A percentile compares a stretch with the other conserved stretches of the same genome.
phyloP scores from a whole-genome alignment of 768 basidiomycete species.

The Amanita jacksonii region DNA sequence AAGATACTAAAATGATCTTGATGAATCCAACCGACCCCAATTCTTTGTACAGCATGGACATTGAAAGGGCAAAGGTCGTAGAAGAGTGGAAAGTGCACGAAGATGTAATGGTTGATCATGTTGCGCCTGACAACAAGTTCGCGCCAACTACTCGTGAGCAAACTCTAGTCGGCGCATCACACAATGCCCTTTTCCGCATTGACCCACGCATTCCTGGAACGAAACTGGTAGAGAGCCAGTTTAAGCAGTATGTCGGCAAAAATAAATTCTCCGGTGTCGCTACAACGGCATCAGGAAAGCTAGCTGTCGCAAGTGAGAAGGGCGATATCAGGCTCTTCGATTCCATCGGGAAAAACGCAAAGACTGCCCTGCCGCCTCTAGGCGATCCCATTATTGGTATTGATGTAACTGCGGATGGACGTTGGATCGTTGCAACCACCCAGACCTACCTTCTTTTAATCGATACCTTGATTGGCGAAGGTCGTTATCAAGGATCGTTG shows the following conservation, averaged over 20 bases:
- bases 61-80: slow-evolving; percentile 91
- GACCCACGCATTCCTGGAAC: slow-evolving; percentile 89
- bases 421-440: slow-evolving; percentile 93
- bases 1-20: slow-evolving; percentile 92
- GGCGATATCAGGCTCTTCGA: slow-evolving; percentile 96
- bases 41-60: slow-evolving; percentile 83
- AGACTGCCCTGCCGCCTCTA: slow-evolving; percentile 91
- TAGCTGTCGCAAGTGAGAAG: slow-evolving; percentile 93
- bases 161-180: slow-evolving; percentile 87
- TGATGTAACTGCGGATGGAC: slow-evolving; percentile 89
- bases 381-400: slow-evolving; percentile 94
- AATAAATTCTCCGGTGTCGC: slow-evolving; percentile 90
- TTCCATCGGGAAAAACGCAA: slow-evolving; percentile 95
- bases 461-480: slow-evolving; percentile 91
- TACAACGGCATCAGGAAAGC: slow-evolving; percentile 77
- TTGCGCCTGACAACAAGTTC: slow-evolving; percentile 90
- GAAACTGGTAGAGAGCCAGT: slow-evolving; percentile 91
- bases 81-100: slow-evolving; percentile 99
- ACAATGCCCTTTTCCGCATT: slow-evolving; percentile 95
- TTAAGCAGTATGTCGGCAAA: slow-evolving; percentile 93
- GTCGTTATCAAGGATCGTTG: slow-evolving; percentile 68
- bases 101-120: slow-evolving; percentile 73
- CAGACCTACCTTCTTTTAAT: slow-evolving; percentile 90
- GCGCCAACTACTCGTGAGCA: slow-evolving; percentile 89
- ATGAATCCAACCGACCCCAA: slow-evolving; percentile 77